These are phyloP conservation scores for Penicillium malachiteum DNA, from an alignment of 495 filamentous ascomycete species.

Conservation along the genomic window DNA sequence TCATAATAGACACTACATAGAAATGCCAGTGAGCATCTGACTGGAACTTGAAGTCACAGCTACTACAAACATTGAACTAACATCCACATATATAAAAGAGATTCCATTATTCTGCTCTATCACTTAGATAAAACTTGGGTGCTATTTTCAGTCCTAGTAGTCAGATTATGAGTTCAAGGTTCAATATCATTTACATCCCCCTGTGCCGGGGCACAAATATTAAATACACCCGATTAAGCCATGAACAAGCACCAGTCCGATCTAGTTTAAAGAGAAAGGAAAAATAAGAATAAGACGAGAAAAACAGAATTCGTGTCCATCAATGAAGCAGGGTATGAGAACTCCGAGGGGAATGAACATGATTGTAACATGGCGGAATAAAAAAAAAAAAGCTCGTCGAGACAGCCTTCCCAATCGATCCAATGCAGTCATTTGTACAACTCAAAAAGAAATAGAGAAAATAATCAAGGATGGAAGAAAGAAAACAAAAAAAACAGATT, in stretches of 20 bases:
- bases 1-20: too few species aligned
- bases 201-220: background rate
- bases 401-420: slow-evolving; percentile 9
- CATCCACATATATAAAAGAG: too few species aligned
- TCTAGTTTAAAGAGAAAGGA: slow-evolving; percentile 7
- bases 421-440: slow-evolving; percentile 19
- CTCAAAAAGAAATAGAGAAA: slow-evolving; percentile 7
- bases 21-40: too few species aligned
- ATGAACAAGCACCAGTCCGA: slow-evolving; percentile 11
- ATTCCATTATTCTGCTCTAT: too few species aligned
- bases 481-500: slow-evolving; percentile 13
- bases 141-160: too few species aligned
- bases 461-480: slow-evolving; percentile 6
- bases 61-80: too few species aligned
- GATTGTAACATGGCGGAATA: background rate
- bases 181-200: slow-evolving; percentile 1
- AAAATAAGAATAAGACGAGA: slow-evolving; percentile 1
- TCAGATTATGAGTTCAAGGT: too few species aligned
- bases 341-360: slow-evolving; percentile 8
- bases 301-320: slow-evolving; percentile 16
- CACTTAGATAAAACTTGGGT: too few species aligned
- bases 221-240: slow-evolving; percentile 1
- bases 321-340: slow-evolving; percentile 17
- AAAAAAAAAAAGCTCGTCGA: slow-evolving; percentile 12
- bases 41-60: too few species aligned